phyloP scores from a whole-genome alignment of 106 monocot genomes.

The Dactylorhiza incarnata region DNA sequence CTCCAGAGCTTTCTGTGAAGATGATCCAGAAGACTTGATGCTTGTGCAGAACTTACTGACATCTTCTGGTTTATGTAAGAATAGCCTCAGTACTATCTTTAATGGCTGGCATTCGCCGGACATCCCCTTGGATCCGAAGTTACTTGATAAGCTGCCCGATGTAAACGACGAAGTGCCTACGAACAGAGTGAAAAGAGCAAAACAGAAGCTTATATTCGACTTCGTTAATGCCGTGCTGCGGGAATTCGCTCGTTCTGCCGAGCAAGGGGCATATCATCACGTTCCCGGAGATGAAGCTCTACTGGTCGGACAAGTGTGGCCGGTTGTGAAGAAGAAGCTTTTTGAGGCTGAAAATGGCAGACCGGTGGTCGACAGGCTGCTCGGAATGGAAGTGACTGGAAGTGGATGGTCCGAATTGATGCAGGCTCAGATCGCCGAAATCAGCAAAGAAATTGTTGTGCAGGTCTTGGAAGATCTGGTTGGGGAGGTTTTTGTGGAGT shows the following conservation, averaged over 20 bases:
- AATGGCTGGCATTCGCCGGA: conserved; percentile 46
- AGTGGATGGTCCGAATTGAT: conserved; percentile 22
- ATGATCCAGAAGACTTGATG: conserved; percentile 27
- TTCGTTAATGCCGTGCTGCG: conserved; percentile 33
- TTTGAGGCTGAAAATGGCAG: conserved; percentile 11
- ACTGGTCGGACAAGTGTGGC: conserved; percentile 19
- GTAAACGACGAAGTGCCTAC: conserved; percentile 26
- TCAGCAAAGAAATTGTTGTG: conserved; percentile 28
- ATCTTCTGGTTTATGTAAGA: conserved; percentile 31
- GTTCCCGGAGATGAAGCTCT: not conserved
- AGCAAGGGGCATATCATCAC: conserved; percentile 1
- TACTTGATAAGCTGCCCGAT: conserved; percentile 42
- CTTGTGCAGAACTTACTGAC: conserved; percentile 46
- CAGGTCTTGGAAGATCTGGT: conserved; percentile 46
- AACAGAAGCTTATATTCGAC: conserved; percentile 46
- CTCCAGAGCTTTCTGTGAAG: conserved; percentile 25
- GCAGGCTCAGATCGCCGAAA: conserved; percentile 19
- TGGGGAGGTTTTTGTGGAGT: conserved; percentile 25
- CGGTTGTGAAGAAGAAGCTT: conserved; percentile 12
- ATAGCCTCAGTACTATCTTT: conserved; percentile 14
- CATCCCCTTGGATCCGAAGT: conserved; percentile 40
- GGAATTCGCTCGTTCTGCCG: conserved; percentile 11
- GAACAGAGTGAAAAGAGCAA: conserved; percentile 30
- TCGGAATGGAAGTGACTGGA: conserved; percentile 39
- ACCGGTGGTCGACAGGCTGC: conserved; percentile 21